Base-by-base conservation (phyloP, 2,329 filamentous ascomycete genomes). In the Sarocladium oryzae region DNA sequence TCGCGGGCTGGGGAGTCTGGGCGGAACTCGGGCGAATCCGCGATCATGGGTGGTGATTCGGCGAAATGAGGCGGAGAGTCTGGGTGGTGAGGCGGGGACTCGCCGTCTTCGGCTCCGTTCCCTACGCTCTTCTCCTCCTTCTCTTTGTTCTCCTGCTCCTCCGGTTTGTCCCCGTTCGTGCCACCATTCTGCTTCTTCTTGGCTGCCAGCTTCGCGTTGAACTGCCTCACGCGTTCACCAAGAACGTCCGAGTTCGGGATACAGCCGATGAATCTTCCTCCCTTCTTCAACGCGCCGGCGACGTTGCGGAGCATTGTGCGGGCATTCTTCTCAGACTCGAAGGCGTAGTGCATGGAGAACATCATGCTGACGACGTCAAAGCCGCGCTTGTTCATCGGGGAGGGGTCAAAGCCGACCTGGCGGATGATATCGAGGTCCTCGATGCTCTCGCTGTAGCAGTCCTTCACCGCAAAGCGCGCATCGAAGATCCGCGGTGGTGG, bases 331-430 rank as follows among this genome's bases (percentile, higher is more conserved):
- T 99, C 92, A 50, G 77, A 89, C 72, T 97, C 93, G 60, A 97
- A 99, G 5, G 93, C 91, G 66, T 99, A 99, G 71, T 99, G 93
- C 84, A 99, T 93, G 62, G 90, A 95, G 68, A 99, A 99, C 93
- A 99, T 99, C 82, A 96, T 96, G 63, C 86, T 90, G 56, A 99
- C 92, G 37, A 97, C 88, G 65, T 99, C 93, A 60, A 97, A 99
- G 3, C 92, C 91, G 51, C 86, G 86, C 50, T 82, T 82, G 55
- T 84, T 67, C 82, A 87, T 71, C 74, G 88, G 60, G 72, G 84
- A 85, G 0, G 79, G 75, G 61, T 95, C 88, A 59, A 96, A 96
- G 20, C 93, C 93, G 26, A 99, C 89, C 52, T 95, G 81, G 46
- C 81, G 81, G 48, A 99, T 77, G 57, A 96, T 86, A 13, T 85